These are phyloP conservation scores for Penicillium italicum DNA, from an alignment of 2,329 filamentous ascomycete species.

Conservation along the genomic window DNA sequence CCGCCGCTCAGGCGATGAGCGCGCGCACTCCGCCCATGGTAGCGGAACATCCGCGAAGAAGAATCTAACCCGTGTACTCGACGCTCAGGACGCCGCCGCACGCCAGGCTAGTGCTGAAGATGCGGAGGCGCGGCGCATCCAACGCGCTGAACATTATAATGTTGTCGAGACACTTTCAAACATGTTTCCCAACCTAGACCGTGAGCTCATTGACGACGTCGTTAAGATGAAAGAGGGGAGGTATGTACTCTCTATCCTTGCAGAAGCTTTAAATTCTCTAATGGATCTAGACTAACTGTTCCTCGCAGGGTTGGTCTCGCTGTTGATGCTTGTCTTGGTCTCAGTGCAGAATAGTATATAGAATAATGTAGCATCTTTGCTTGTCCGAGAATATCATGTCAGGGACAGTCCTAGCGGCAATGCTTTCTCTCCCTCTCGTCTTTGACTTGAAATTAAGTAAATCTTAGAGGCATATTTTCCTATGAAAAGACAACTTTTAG, in stretches of 20 bases:
- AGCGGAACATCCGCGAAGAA: conserved; percentile 19
- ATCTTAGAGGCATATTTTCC: neutral
- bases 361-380: conserved; percentile 8
- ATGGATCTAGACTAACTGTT: conserved; percentile 9
- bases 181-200: conserved; percentile 96
- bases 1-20: conserved; percentile 26
- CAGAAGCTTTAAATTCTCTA: neutral
- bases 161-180: conserved; percentile 90
- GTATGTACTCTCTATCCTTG: conserved; percentile 51
- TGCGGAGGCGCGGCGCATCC: conserved; percentile 79
- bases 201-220: conserved; percentile 93
- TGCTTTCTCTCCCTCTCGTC: neutral
- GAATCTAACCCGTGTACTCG: conserved; percentile 47
- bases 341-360: conserved; percentile 49
- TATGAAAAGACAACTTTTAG: neutral
- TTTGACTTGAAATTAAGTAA: neutral
- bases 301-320: conserved; percentile 68
- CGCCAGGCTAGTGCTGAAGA: conserved; percentile 85
- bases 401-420: neutral
- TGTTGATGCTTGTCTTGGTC: conserved; percentile 79
- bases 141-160: conserved; percentile 79
- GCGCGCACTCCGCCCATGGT: conserved; percentile 11
- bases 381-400: neutral
- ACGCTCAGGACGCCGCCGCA: conserved; percentile 82
- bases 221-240: conserved; percentile 92